Evolutionary conservation across 345 rosid genomes (phyloP).

Genomic region (Acer negundo): DNA sequence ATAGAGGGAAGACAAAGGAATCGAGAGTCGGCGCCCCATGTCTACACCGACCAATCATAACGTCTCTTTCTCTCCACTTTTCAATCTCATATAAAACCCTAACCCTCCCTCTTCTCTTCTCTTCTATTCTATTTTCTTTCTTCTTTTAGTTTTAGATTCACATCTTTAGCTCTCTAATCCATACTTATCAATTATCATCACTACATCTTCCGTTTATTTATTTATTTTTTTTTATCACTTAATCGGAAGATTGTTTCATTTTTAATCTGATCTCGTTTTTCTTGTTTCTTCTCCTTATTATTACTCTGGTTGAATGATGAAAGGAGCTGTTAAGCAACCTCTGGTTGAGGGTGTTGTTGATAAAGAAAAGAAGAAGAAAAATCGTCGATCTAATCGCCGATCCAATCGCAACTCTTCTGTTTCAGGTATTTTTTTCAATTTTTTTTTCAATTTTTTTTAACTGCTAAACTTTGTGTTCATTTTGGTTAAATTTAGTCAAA

Average conservation of each 20-base stretch:
- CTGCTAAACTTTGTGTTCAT: too few relatives aligned
- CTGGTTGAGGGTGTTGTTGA: constrained; percentile 60
- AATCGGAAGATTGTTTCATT: constrained; percentile 54
- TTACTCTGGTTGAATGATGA: constrained; percentile 37
- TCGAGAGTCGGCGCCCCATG: constrained; percentile 57
- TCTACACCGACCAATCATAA: constrained; percentile 54
- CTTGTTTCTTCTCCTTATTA: too few relatives aligned
- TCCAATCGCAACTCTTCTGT: constrained; percentile 51
- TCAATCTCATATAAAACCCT: constrained; percentile 27
- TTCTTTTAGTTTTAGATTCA: background rate
- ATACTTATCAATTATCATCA: background rate
- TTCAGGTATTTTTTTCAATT: constrained; percentile 16
- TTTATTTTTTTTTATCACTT: constrained; percentile 36
- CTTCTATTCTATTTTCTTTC: background rate
- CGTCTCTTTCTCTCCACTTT: constrained; percentile 28
- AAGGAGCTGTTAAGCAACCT: constrained; percentile 36
- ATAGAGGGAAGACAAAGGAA: constrained; percentile 40
- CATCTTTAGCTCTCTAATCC: background rate
- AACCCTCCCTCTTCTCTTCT: background rate
- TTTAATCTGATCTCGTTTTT: constrained; percentile 29
- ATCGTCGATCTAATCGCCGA: constrained; percentile 66
- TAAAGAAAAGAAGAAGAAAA: constrained; percentile 68
- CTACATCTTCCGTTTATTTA: constrained; percentile 50
- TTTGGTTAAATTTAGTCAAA: background rate
- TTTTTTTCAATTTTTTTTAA: background rate